phyloP scores from a whole-genome alignment of 495 filamentous ascomycete genomes.

The Neurospora intermedia region DNA sequence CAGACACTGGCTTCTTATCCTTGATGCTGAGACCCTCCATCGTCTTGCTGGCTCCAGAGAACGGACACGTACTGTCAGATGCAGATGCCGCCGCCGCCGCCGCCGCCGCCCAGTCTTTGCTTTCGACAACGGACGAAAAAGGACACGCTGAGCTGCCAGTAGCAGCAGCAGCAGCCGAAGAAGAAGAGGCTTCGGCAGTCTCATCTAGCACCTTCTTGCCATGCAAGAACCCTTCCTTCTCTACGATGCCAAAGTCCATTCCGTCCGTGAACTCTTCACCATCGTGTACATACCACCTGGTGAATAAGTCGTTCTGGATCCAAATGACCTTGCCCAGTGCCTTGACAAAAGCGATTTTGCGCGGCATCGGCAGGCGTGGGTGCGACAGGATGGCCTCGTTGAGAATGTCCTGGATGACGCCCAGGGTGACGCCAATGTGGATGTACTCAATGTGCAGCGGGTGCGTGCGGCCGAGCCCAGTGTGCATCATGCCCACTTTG shows the following conservation, averaged over 20 bases:
- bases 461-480: conserved; percentile 50
- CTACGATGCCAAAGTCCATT: conserved; percentile 44
- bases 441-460: conserved; percentile 67
- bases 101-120: not conserved
- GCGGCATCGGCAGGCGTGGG: conserved; percentile 47
- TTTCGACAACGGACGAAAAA: not conserved
- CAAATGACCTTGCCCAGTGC: conserved; percentile 51
- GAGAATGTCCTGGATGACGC: conserved; percentile 64
- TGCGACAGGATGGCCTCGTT: conserved; percentile 63
- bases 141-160: not conserved
- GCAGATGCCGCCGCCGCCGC: not conserved
- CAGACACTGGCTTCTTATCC: not conserved
- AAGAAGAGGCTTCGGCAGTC: conserved; percentile 6
- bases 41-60: conserved; percentile 8
- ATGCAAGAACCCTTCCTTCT: conserved; percentile 49
- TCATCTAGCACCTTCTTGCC: conserved; percentile 33
- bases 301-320: conserved; percentile 74
- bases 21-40: conserved; percentile 6
- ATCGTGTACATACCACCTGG: conserved; percentile 62
- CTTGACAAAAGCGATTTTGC: conserved; percentile 57
- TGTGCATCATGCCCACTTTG: conserved; percentile 70
- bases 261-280: conserved; percentile 60
- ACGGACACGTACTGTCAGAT: conserved; percentile 10
- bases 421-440: conserved; percentile 57
- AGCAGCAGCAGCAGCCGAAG: not conserved